Evolutionary conservation across 176 grass and related monocot species (phyloP).

Genomic region (Dendrocalamus sinicus): DNA sequence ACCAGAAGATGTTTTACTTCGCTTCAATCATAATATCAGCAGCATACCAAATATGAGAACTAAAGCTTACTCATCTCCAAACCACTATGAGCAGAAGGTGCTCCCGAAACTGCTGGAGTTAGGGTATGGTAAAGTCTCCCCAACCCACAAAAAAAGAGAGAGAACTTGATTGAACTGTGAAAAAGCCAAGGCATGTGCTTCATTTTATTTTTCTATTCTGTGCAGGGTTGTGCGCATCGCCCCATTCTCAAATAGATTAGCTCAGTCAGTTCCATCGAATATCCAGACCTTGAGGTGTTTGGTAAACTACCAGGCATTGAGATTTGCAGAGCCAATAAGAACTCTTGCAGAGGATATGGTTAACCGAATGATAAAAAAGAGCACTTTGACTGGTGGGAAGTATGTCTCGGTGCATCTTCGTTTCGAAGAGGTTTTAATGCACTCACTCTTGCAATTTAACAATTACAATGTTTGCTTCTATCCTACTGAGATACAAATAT

Average conservation of each 20-base stretch:
- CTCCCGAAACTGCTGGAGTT: slow-evolving; percentile 81
- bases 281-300: slow-evolving; percentile 87
- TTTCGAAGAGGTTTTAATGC: slow-evolving; percentile 80
- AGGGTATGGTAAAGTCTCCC: slow-evolving; percentile 57
- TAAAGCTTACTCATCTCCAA: slow-evolving; percentile 77
- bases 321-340: slow-evolving; percentile 83
- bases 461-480: slow-evolving; percentile 33
- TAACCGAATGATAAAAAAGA: slow-evolving; percentile 74
- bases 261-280: slow-evolving; percentile 68
- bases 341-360: slow-evolving; percentile 74
- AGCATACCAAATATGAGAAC: slow-evolving; percentile 97
- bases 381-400: slow-evolving; percentile 72
- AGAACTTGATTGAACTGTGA: slow-evolving; percentile 21
- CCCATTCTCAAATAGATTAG: slow-evolving; percentile 94
- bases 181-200: slow-evolving; percentile 23
- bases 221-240: slow-evolving; percentile 89
- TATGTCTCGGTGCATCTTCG: slow-evolving; percentile 96
- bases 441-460: slow-evolving; percentile 6
- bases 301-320: slow-evolving; percentile 82
- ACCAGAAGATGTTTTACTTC: slow-evolving; percentile 69
- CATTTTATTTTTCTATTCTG: slow-evolving; percentile 40
- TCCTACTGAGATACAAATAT: slow-evolving; percentile 22
- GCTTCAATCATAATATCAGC: slow-evolving; percentile 84
- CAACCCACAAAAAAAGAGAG: not conserved
- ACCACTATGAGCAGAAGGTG: slow-evolving; percentile 82